phyloP scores from a whole-genome alignment of 345 rosid genomes.

The Eucalyptus sideroxylon region DNA sequence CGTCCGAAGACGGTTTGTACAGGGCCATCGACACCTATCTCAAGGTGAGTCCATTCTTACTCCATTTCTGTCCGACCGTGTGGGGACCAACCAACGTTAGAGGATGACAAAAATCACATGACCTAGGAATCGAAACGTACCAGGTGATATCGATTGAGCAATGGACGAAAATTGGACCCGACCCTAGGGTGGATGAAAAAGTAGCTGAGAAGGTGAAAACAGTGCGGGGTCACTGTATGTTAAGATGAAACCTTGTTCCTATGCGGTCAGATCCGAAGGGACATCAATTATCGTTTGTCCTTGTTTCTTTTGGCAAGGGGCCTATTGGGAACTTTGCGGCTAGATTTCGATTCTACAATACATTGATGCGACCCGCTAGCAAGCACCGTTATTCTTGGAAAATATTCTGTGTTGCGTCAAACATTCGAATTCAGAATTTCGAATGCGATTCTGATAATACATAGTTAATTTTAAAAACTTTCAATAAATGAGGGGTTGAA shows the following conservation, averaged over 20 bases:
- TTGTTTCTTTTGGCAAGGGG: not conserved
- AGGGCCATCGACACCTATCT: constrained; percentile 86
- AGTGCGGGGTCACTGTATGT: not conserved
- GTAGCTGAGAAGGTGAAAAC: not conserved
- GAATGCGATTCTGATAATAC: fast-evolving
- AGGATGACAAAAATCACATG: not conserved
- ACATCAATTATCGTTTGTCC: not conserved
- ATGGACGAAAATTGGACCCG: not conserved
- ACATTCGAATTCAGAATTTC: fast-evolving
- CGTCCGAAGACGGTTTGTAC: constrained; percentile 61
- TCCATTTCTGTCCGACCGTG: not conserved
- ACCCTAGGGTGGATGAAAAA: not conserved
- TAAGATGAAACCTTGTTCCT: not conserved
- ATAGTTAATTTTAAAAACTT: fast-evolving
- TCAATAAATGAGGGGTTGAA: fast-evolving
- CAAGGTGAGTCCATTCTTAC: constrained; percentile 32
- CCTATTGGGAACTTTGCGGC: not conserved
- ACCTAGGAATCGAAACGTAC: not conserved
- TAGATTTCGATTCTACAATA: not conserved
- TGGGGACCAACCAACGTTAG: not conserved
- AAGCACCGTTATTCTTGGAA: too few species aligned
- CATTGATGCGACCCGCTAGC: not conserved
- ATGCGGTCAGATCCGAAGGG: not conserved
- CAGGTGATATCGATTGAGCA: not conserved
- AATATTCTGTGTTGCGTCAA: fast-evolving